Evolutionary conservation across 176 grass and related monocot species (phyloP), one percentile per base, ranked within the genome.

Genomic region (Bothriochloa decipiens): DNA sequence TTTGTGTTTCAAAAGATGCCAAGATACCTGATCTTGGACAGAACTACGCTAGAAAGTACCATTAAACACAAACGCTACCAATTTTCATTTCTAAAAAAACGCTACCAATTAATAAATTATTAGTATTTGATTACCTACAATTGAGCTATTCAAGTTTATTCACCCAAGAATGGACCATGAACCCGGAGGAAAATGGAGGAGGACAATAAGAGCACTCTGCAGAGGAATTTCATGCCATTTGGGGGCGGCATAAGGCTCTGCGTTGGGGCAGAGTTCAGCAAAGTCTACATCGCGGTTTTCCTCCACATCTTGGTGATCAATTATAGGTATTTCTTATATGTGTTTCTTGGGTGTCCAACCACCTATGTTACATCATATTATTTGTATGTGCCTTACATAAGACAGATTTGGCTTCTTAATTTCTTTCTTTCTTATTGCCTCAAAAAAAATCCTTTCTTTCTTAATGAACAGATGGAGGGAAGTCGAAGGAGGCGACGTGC

Each of bases 201-300:
- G 15, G 25, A 42, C 8, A 82, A 82, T 17, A 39, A 11, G 18
- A 73, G 50, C 37, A 22, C 0, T 5, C 5, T 81, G 4, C 7
- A 58, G 3, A 53, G 49, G 32, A 81, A 81, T 28, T 81, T 70
- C 66, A 81, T 81, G 11, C 66, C 80, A 13, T 82, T 82, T 9
- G 68, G 80, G 43, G 53, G 69, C 2, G 81, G 81, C 81, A 45
- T 64, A 63, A 83, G 81, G 55, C 50, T 82, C 10, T 82, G 80
- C 17, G 11, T 63, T 28, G 68, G 80, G 0, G 80, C 80, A 14
- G 80, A 82, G 10, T 83, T 83, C 23, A 73, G 53, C 55, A 73
- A 33, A 42, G 17, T 83, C 11, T 7, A 33, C 1, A 45, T 73
- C 7, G 23, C 52, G 6, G 16, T 83, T 43, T 82, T 82, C 80